These are phyloP conservation scores for Helicocarpus griseus DNA, from an alignment of 2,329 filamentous ascomycete genomes.

Conservation along the genomic window DNA sequence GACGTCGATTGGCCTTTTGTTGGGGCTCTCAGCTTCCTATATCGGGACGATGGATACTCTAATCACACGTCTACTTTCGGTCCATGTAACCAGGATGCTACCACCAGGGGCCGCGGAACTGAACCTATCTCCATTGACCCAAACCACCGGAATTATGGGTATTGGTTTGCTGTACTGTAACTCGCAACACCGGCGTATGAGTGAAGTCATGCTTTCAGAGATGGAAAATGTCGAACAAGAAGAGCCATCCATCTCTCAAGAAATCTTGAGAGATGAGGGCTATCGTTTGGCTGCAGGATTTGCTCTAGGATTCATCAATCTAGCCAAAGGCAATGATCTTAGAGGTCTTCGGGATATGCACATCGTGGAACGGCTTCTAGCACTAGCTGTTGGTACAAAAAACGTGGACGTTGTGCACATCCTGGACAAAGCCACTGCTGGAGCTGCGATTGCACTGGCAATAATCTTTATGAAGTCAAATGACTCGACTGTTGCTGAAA, in stretches of 20 bases:
- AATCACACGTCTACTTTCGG: slow-evolving; percentile 84
- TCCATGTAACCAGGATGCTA: slow-evolving; percentile 91
- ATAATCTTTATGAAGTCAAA: slow-evolving; percentile 97
- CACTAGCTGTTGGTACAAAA: slow-evolving; percentile 78
- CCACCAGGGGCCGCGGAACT: slow-evolving; percentile 86
- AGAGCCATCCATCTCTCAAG: slow-evolving; percentile 57
- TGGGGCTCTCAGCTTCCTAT: slow-evolving; percentile 87
- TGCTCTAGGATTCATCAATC: slow-evolving; percentile 85
- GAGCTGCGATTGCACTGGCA: slow-evolving; percentile 80
- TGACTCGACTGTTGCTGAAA: slow-evolving; percentile 73
- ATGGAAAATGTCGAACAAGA: slow-evolving; percentile 81
- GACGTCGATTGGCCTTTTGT: slow-evolving; percentile 91
- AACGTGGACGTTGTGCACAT: slow-evolving; percentile 88
- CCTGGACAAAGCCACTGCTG: slow-evolving; percentile 83
- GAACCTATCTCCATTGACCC: slow-evolving; percentile 83
- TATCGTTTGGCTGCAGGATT: slow-evolving; percentile 92
- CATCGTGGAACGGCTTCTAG: slow-evolving; percentile 76
- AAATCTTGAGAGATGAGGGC: slow-evolving; percentile 83
- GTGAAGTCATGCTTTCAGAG: slow-evolving; percentile 96
- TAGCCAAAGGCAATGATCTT: slow-evolving; percentile 81
- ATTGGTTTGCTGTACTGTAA: slow-evolving; percentile 90
- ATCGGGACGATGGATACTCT: slow-evolving; percentile 95
- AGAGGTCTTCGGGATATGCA: slow-evolving; percentile 89
- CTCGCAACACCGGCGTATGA: slow-evolving; percentile 96
- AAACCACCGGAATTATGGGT: slow-evolving; percentile 94